phyloP scores from a whole-genome alignment of 2,329 filamentous ascomycete genomes.

The Beauveria caledonica region DNA sequence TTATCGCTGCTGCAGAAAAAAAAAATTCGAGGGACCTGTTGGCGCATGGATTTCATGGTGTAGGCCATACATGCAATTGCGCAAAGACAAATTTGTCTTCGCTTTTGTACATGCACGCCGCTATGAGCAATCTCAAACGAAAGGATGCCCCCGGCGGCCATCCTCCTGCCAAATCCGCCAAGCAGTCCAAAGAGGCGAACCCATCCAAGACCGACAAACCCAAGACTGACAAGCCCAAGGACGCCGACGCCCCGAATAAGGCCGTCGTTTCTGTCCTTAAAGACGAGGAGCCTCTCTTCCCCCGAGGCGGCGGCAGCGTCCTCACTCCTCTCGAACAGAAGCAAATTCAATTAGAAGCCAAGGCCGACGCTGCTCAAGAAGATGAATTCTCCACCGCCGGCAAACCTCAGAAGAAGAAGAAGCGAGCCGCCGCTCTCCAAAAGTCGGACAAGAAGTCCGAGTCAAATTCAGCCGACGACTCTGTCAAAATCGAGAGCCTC shows the following conservation, averaged over 20 bases:
- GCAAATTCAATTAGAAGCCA: constrained; percentile 90
- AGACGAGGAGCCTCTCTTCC: constrained; percentile 85
- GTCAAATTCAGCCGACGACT: constrained; percentile 37
- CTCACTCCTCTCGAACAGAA: constrained; percentile 92
- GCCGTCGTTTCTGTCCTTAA: constrained; percentile 41
- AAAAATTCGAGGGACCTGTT: constrained; percentile 20
- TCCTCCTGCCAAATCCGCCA: constrained; percentile 40
- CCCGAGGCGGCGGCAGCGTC: constrained; percentile 82
- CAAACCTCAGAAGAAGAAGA: constrained; percentile 43
- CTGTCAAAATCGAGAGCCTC: constrained; percentile 72
- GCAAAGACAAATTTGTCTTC: constrained; percentile 13
- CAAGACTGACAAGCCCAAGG: not conserved
- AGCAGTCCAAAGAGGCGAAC: constrained; percentile 36
- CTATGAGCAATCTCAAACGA: constrained; percentile 49
- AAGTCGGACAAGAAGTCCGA: constrained; percentile 45
- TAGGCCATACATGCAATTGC: constrained; percentile 7
- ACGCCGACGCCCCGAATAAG: constrained; percentile 21
- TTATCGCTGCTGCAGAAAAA: constrained; percentile 24
- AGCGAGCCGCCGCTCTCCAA: constrained; percentile 46
- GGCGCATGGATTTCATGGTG: not conserved
- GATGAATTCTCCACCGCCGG: constrained; percentile 52
- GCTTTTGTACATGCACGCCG: constrained; percentile 22
- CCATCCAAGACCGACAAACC: constrained; percentile 37
- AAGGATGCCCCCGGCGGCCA: constrained; percentile 48
- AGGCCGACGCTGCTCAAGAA: constrained; percentile 85